Evolutionary conservation across 2,329 filamentous ascomycete species (phyloP).

Genomic region (Trichoderma breve): DNA sequence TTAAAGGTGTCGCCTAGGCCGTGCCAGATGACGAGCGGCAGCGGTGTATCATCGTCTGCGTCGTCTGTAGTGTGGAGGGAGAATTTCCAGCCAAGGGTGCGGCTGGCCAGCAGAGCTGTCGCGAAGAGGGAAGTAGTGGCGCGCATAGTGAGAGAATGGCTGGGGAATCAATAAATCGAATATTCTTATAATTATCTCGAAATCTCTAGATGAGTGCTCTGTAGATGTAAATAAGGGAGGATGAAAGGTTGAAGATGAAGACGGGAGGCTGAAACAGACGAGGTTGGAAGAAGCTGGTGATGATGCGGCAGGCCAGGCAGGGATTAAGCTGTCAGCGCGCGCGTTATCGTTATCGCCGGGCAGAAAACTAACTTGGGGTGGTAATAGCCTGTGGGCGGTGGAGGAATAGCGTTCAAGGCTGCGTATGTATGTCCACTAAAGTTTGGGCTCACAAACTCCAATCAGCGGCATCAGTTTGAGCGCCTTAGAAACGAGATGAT

Average conservation of each 20-base stretch:
- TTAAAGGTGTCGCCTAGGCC: slow-evolving; percentile 73
- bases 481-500: neutral
- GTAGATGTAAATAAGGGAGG: neutral
- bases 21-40: slow-evolving; percentile 95
- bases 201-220: neutral
- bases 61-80: slow-evolving; percentile 33
- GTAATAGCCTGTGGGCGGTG: neutral
- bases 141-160: neutral
- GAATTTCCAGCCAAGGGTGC: neutral
- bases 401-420: neutral
- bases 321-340: neutral
- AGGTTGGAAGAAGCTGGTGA: neutral
- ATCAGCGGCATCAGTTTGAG: neutral
- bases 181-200: neutral
- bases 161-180: neutral
- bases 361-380: neutral
- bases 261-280: neutral
- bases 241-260: neutral
- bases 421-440: neutral
- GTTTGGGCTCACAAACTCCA: neutral
- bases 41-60: slow-evolving; percentile 59
- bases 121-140: neutral
- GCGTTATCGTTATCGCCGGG: neutral
- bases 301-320: neutral
- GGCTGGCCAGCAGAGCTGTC: slow-evolving; percentile 11